phyloP scores from a whole-genome alignment of 352 stramenopile species.

The Halophytophthora polymorphica region DNA sequence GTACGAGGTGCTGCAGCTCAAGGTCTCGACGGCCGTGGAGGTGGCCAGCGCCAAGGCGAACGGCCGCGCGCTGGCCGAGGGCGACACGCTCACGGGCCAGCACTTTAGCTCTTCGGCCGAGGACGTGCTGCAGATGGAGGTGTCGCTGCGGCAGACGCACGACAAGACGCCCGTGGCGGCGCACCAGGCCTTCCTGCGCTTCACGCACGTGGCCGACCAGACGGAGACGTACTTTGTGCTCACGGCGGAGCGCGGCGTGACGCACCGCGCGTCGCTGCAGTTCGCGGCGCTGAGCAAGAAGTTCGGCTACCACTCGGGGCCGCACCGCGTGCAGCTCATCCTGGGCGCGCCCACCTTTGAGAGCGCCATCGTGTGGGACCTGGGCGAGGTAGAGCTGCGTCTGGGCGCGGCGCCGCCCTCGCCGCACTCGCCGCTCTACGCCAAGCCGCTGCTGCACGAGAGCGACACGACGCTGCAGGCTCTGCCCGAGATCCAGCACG shows the following conservation, averaged over 20 bases:
- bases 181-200: conserved; percentile 81
- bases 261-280: conserved; percentile 41
- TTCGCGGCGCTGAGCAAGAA: conserved; percentile 75
- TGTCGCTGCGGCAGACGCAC: conserved; percentile 53
- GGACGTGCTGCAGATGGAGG: conserved; percentile 53
- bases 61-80: conserved; percentile 39
- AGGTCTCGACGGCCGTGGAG: conserved; percentile 69
- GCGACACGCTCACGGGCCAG: conserved; percentile 51
- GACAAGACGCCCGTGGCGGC: conserved; percentile 52
- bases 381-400: conserved; percentile 67
- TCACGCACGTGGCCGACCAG: conserved; percentile 53
- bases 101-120: conserved; percentile 58
- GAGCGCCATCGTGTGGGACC: conserved; percentile 64
- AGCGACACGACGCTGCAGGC: conserved; percentile 85
- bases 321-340: conserved; percentile 68
- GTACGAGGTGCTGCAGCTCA: conserved; percentile 67
- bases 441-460: conserved; percentile 81
- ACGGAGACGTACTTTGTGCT: conserved; percentile 78
- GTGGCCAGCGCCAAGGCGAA: conserved; percentile 55
- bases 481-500: conserved; percentile 84
- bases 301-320: conserved; percentile 78
- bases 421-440: conserved; percentile 78
- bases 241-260: conserved; percentile 31
- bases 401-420: conserved; percentile 57
- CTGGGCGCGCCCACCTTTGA: conserved; percentile 77